These are phyloP conservation scores for Akanthomyces uredinophilus DNA, from an alignment of 2,329 filamentous ascomycete genomes.

Conservation along the genomic window DNA sequence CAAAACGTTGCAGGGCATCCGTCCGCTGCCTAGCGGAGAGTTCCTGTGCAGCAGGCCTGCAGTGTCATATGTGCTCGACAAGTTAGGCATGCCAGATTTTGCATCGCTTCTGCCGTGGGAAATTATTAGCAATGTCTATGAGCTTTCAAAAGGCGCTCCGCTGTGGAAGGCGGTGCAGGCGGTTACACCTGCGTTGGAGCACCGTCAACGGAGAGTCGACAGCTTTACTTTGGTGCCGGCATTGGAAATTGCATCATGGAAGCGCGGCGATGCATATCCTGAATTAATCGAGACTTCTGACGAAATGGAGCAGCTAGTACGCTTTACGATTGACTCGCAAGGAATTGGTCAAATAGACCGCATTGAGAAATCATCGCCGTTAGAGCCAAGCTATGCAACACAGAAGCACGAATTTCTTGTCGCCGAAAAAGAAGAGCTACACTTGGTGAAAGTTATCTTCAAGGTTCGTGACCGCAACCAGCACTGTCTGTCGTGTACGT, in stretches of 20 bases:
- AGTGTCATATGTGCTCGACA: background rate
- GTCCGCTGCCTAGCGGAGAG: background rate
- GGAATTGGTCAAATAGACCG: conserved; percentile 1
- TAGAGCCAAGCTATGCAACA: background rate
- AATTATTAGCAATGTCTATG: background rate
- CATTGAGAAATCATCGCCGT: background rate
- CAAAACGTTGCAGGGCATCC: background rate
- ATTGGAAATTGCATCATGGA: background rate
- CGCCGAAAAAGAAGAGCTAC: background rate
- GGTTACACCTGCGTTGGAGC: background rate
- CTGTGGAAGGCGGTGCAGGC: background rate
- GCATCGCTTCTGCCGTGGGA: background rate
- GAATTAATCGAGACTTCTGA: background rate
- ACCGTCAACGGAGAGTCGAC: background rate
- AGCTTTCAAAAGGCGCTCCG: background rate
- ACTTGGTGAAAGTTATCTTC: background rate
- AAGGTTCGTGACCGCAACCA: background rate
- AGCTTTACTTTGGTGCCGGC: background rate
- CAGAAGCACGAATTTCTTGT: background rate
- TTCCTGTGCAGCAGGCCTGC: background rate
- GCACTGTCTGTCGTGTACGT: no score
- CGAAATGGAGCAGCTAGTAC: background rate
- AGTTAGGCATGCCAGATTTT: background rate
- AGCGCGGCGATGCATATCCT: background rate
- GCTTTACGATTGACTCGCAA: conserved; percentile 4